Conservation (phyloP, 352 stramenopile genomes). For the Pythium rhizo-oryzae region DNA sequence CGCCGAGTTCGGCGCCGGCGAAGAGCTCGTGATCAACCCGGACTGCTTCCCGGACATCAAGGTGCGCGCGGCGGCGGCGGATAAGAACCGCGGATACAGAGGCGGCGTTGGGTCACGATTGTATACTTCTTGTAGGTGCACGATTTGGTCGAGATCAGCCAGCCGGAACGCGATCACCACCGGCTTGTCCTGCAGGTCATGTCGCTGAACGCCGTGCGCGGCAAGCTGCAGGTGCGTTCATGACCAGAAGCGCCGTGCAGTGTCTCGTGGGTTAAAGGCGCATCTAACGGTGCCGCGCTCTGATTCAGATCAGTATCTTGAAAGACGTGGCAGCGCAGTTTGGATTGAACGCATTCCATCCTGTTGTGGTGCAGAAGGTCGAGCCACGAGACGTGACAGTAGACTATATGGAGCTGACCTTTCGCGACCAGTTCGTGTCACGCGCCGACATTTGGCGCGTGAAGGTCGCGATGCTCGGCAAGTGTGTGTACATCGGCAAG, state of each 20-base stretch:
- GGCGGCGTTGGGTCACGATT: no score
- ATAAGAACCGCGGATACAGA: no score
- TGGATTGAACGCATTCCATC: slow-evolving; percentile 62
- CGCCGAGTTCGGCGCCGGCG: slow-evolving; percentile 63
- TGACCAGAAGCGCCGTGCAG: no score
- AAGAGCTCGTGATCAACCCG: slow-evolving; percentile 78
- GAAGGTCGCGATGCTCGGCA: slow-evolving; percentile 77
- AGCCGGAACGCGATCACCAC: slow-evolving; percentile 59
- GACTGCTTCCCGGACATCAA: slow-evolving; percentile 68
- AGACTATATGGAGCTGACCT: slow-evolving; percentile 89
- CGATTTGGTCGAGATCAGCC: slow-evolving; percentile 64
- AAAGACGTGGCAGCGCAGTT: slow-evolving; percentile 80
- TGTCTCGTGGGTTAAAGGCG: no score
- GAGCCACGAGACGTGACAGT: slow-evolving; percentile 57
- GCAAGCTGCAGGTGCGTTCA: slow-evolving; percentile 56
- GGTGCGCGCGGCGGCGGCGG: slow-evolving; percentile 1
- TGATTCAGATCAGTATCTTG: slow-evolving; percentile 60
- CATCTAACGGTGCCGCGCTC: no score
- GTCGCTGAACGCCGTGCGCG: slow-evolving; percentile 61
- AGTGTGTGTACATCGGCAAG: slow-evolving; percentile 80
- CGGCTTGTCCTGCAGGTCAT: slow-evolving; percentile 68
- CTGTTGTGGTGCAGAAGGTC: slow-evolving; percentile 62
- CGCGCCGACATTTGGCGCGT: slow-evolving; percentile 90
- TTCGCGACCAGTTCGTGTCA: slow-evolving; percentile 93
- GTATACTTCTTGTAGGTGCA: slow-evolving; percentile 26